These are phyloP conservation scores for Letharia lupina DNA, from an alignment of 495 filamentous ascomycete genomes.

Conservation along the genomic window DNA sequence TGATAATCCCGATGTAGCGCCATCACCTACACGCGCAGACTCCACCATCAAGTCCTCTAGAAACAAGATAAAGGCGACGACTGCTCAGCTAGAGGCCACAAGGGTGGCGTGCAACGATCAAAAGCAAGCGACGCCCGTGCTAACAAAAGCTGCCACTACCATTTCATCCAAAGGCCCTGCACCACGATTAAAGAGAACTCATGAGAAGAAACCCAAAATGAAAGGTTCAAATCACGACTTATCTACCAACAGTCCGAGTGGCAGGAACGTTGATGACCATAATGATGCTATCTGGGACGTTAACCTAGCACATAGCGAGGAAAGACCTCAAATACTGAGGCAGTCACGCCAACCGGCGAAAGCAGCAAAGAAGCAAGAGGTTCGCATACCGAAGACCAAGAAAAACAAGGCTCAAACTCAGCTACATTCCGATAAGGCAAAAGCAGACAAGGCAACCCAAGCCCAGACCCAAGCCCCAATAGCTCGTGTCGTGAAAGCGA, in stretches of 20 bases:
- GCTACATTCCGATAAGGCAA: neutral
- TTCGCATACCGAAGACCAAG: neutral
- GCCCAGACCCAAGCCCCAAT: neutral
- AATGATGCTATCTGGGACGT: slow-evolving; percentile 3
- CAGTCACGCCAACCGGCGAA: neutral
- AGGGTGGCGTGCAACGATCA: neutral
- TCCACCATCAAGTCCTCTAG: neutral
- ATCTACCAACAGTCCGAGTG: neutral
- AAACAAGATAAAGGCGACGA: neutral
- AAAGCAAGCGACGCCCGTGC: neutral
- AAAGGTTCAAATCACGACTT: neutral
- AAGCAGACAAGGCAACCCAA: neutral
- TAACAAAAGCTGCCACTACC: neutral
- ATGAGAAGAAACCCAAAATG: neutral
- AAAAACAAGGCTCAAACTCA: neutral
- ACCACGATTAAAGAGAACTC: neutral
- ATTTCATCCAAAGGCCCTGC: neutral
- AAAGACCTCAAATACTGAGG: neutral
- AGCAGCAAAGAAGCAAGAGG: neutral
- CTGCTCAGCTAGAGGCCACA: neutral
- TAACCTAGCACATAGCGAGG: neutral
- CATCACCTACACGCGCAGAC: neutral
- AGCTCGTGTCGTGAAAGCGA: neutral
- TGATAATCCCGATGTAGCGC: neutral
- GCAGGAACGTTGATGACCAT: neutral